Evolutionary conservation across 768 basidiomycete genomes (phyloP).

Genomic region (Naematelia encephala): DNA sequence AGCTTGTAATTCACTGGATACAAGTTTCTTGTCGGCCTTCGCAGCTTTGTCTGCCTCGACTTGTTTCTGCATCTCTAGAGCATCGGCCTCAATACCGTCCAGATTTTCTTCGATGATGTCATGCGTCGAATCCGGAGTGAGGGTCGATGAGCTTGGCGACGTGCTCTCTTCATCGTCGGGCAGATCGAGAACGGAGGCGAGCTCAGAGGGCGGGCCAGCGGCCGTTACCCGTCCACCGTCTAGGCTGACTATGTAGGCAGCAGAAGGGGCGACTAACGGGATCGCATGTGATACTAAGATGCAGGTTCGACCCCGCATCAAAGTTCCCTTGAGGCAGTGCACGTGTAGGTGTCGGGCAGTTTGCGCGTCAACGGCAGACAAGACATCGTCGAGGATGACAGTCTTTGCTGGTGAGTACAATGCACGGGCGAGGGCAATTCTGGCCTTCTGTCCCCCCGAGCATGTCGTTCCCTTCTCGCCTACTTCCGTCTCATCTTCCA

Average conservation of each 20-base stretch:
- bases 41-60: conserved; percentile 28
- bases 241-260: conserved; percentile 42
- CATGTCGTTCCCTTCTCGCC: conserved; percentile 50
- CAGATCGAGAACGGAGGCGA: conserved; percentile 28
- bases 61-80: conserved; percentile 35
- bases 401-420: conserved; percentile 45
- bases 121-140: not conserved
- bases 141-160: conserved; percentile 10
- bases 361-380: conserved; percentile 49
- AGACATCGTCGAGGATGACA: conserved; percentile 46
- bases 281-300: conserved; percentile 51
- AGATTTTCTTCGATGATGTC: conserved; percentile 37
- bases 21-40: conserved; percentile 42
- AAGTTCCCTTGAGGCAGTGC: conserved; percentile 27
- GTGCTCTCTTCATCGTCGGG: conserved; percentile 26
- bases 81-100: conserved; percentile 28
- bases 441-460: conserved; percentile 45
- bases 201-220: conserved; percentile 33
- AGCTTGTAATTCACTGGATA: conserved; percentile 38
- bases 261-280: conserved; percentile 43
- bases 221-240: conserved; percentile 38
- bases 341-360: conserved; percentile 47
- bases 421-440: conserved; percentile 48
- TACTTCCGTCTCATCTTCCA: conserved; percentile 51
- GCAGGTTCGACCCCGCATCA: conserved; percentile 35